Percentiles rank a stretch among this genome's conserved stretches.
phyloP scores from a whole-genome alignment of 768 basidiomycete species.

The Phlebiopsis gigantea region DNA sequence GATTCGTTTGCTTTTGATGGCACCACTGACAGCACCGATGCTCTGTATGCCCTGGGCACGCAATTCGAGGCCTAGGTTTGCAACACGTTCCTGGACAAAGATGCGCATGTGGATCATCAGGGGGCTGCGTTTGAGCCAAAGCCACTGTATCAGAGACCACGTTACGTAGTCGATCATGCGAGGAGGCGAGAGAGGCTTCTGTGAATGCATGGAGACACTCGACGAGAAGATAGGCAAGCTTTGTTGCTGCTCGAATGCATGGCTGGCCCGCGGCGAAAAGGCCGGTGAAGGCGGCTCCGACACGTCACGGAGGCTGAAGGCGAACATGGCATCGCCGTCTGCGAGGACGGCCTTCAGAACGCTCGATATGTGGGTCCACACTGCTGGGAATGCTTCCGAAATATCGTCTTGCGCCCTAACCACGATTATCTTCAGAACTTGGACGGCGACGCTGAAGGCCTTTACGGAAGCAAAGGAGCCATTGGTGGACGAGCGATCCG shows the following conservation, averaged over 20 bases:
- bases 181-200: slow-evolving; percentile 32
- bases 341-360: slow-evolving; percentile 46
- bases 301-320: slow-evolving; percentile 33
- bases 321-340: slow-evolving; percentile 63
- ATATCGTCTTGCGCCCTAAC: slow-evolving; percentile 60
- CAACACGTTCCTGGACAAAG: slow-evolving; percentile 60
- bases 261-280: slow-evolving; percentile 35
- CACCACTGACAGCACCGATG: slow-evolving; percentile 17
- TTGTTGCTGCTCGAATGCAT: slow-evolving; percentile 14
- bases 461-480: slow-evolving; percentile 22
- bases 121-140: slow-evolving; percentile 58
- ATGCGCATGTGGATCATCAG: slow-evolving; percentile 61
- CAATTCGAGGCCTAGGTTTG: slow-evolving; percentile 48
- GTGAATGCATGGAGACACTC: slow-evolving; percentile 19
- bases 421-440: slow-evolving; percentile 63
- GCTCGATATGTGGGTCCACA: slow-evolving; percentile 59
- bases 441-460: slow-evolving; percentile 45
- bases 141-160: slow-evolving; percentile 67
- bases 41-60: slow-evolving; percentile 22
- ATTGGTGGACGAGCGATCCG: slow-evolving; percentile 29
- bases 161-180: slow-evolving; percentile 65
- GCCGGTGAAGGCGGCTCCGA: slow-evolving; percentile 49
- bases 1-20: slow-evolving; percentile 52
- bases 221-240: slow-evolving; percentile 17
- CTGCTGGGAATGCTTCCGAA: slow-evolving; percentile 44